Percentiles rank a stretch among this genome's conserved stretches.
phyloP scores from a whole-genome alignment of 2,329 filamentous ascomycete genomes.

The Cladosporium velox region DNA sequence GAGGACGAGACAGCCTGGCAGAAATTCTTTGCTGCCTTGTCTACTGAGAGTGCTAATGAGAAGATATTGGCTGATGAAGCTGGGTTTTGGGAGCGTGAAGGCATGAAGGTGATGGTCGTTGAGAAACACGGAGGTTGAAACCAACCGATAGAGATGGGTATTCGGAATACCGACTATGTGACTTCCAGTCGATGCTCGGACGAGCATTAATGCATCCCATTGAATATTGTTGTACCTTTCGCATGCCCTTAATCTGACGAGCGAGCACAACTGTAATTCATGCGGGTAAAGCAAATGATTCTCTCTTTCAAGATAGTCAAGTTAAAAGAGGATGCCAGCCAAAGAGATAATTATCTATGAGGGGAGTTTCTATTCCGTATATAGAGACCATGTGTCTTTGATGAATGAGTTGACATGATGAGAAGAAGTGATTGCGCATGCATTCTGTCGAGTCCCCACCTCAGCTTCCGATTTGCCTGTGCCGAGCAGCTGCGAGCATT shows the following conservation, averaged over 20 bases:
- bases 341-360: background rate
- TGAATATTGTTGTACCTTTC: background rate
- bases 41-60: background rate
- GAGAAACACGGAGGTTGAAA: background rate
- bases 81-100: conserved; percentile 5
- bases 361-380: background rate
- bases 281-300: background rate
- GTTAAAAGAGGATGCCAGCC: background rate
- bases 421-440: background rate
- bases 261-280: background rate
- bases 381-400: background rate
- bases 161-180: background rate
- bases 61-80: conserved; percentile 5
- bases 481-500: conserved; percentile 14
- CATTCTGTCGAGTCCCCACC: background rate
- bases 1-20: background rate
- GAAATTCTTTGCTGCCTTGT: background rate
- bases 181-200: background rate
- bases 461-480: background rate
- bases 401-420: background rate
- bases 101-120: conserved; percentile 5
- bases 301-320: background rate
- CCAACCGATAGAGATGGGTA: background rate
- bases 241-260: background rate
- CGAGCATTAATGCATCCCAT: background rate